Evolutionary conservation across 2,329 filamentous ascomycete genomes (phyloP), one percentile per base, ranked within the genome.

Genomic region (Tolypocladium album): DNA sequence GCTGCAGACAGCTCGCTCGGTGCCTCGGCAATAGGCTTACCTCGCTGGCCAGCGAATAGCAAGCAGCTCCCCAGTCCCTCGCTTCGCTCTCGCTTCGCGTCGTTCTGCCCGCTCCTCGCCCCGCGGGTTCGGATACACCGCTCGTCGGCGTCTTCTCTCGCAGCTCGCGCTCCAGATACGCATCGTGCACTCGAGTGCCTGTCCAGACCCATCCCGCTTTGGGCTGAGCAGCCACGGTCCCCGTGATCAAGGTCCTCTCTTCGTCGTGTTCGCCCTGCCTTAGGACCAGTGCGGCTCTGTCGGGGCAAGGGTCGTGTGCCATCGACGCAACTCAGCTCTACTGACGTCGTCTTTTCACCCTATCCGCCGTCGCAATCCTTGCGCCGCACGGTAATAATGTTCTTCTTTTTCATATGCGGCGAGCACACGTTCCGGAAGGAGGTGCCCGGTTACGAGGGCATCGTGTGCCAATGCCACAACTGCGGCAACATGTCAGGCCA

Each of bases 391-490:
- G 36, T 8, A 53, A 27, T 17, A 53, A 85, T 85, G 83, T 85
- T 83, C 75, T 77, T 86, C 69, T 80, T 85, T 71, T 85, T 86
- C 67, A 79, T 82, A 64, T 85, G 82, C 67, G 83, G 83, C 66
- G 81, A 86, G 70, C 78, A 84, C 67, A 85, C 82, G 43, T 85
- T 86, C 70, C 80, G 81, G 63, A 82, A 79, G 68, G 76, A 83
- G 60, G 77, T 85, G 53, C 72, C 81, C 59, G 85, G 84, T 65
- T 87, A 86, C 69, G 82, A 87, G 67, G 80, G 82, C 64, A 71
- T 86, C 62, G 72, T 82, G 58, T 86, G 82, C 68, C 84, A 85
- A 67, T 88, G 85, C 67, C 81, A 85, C 71, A 85, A 87, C 72
- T 88, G 85, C 71, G 84, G 85, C 58, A 88, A 88, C 76, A 84